These are phyloP conservation scores for Danielozyma ontarioensis DNA, from an alignment of 805 yeast genomes.

Conservation along the genomic window DNA sequence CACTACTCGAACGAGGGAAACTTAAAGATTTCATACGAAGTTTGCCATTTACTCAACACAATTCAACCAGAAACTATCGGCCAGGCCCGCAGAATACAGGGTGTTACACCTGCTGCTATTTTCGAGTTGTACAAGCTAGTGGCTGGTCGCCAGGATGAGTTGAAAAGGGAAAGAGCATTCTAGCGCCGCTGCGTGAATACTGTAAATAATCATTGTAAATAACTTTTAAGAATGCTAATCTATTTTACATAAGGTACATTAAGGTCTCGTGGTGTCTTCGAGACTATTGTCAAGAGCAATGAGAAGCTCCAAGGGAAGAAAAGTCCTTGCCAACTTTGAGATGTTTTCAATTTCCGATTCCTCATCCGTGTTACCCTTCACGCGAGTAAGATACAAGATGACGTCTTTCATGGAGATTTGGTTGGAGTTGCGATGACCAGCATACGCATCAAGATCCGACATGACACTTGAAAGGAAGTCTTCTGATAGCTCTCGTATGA, in stretches of 20 bases:
- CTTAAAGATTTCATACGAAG: slow-evolving; percentile 65
- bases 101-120: slow-evolving; percentile 90
- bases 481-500: slow-evolving; percentile 25
- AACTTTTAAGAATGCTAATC: no score
- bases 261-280: slow-evolving; percentile 2
- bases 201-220: slow-evolving; percentile 11
- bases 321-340: slow-evolving; percentile 26
- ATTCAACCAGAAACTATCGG: slow-evolving; percentile 89
- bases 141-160: slow-evolving; percentile 22
- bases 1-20: slow-evolving; percentile 55
- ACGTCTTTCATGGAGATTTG: slow-evolving; percentile 30
- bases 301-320: slow-evolving; percentile 32
- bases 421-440: slow-evolving; percentile 25
- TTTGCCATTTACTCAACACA: slow-evolving; percentile 58
- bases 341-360: slow-evolving; percentile 15
- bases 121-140: slow-evolving; percentile 67
- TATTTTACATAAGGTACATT: no score
- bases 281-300: slow-evolving; percentile 28
- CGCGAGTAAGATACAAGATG: slow-evolving; percentile 27
- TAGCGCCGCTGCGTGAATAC: no score
- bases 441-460: slow-evolving; percentile 31
- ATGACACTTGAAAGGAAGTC: slow-evolving; percentile 25
- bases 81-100: slow-evolving; percentile 91
- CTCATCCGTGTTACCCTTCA: slow-evolving; percentile 11
- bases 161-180: slow-evolving; percentile 5